Conservation (phyloP, 768 basidiomycete genomes). For the Suillus placidus region DNA sequence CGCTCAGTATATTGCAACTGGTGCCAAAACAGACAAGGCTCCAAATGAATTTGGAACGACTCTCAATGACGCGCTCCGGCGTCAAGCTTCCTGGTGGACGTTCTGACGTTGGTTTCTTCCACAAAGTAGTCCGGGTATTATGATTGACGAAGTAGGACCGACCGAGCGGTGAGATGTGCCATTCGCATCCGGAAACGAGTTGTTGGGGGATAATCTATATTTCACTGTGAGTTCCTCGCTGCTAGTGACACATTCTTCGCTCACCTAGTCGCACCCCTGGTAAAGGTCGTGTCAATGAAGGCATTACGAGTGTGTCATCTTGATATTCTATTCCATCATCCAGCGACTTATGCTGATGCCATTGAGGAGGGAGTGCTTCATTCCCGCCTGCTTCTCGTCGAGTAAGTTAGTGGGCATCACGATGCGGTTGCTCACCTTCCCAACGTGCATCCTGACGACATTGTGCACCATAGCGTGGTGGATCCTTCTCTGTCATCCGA, state of each 20-base stretch:
- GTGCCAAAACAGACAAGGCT: not conserved
- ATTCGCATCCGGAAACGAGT: not conserved
- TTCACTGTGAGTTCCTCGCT: not conserved
- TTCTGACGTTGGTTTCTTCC: not conserved
- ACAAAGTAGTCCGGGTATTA: not conserved
- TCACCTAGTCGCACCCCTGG: constrained; percentile 1
- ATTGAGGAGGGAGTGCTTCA: not conserved
- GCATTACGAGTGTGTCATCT: not conserved
- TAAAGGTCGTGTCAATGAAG: not conserved
- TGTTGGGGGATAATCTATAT: not conserved
- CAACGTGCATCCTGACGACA: not conserved
- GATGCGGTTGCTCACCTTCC: not conserved
- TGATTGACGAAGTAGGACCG: not conserved
- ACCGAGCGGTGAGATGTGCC: not conserved
- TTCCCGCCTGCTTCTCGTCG: not conserved
- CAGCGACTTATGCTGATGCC: not conserved
- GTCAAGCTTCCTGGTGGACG: not conserved
- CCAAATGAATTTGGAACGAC: too few relatives aligned
- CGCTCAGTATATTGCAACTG: not conserved
- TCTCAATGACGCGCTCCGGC: not conserved
- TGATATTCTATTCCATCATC: not conserved
- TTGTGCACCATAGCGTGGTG: not conserved
- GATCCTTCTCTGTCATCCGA: not conserved
- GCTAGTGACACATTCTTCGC: not conserved
- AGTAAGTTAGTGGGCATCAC: not conserved